Evolutionary conservation across 352 stramenopile genomes (phyloP).

Genomic region (Pythium brassicae): DNA sequence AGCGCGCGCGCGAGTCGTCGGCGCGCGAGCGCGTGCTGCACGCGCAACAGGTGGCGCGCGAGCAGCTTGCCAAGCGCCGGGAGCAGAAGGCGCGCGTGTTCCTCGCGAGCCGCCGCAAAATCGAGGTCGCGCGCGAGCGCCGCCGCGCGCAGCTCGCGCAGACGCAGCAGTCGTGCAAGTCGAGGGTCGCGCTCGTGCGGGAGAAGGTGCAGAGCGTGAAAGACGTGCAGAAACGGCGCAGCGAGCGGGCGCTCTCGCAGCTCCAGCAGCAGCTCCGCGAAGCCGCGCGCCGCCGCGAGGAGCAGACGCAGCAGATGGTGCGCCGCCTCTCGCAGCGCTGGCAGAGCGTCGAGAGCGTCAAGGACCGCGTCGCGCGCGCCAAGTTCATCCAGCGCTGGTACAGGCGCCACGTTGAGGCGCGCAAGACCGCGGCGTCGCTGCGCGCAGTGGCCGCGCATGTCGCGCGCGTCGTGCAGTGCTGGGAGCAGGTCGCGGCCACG

Average conservation of each 20-base stretch:
- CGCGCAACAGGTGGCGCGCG: constrained; percentile 44
- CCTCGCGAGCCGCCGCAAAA: constrained; percentile 30
- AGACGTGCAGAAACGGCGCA: constrained; percentile 33
- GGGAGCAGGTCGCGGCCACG: constrained; percentile 27
- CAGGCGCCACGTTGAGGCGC: constrained; percentile 38
- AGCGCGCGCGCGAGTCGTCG: constrained; percentile 32
- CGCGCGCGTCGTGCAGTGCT: constrained; percentile 35
- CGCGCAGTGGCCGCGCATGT: constrained; percentile 31
- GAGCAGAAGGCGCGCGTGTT: constrained; percentile 32
- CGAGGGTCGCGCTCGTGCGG: constrained; percentile 33
- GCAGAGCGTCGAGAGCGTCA: constrained; percentile 67
- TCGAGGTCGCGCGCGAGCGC: constrained; percentile 41
- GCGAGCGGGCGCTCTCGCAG: constrained; percentile 24
- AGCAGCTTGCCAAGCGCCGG: constrained; percentile 44
- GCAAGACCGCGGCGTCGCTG: constrained; percentile 32
- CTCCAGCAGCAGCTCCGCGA: constrained; percentile 47
- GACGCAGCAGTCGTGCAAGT: constrained; percentile 43
- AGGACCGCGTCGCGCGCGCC: constrained; percentile 46
- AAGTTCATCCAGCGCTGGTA: constrained; percentile 83
- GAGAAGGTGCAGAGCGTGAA: constrained; percentile 57
- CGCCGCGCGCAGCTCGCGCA: constrained; percentile 37
- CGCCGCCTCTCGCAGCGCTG: constrained; percentile 46
- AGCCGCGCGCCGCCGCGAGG: constrained; percentile 40
- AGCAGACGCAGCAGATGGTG: constrained; percentile 49
- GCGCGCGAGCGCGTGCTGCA: constrained; percentile 52